phyloP scores from a whole-genome alignment of 2,329 filamentous ascomycete genomes.

The Pseudopithomyces maydicus region DNA sequence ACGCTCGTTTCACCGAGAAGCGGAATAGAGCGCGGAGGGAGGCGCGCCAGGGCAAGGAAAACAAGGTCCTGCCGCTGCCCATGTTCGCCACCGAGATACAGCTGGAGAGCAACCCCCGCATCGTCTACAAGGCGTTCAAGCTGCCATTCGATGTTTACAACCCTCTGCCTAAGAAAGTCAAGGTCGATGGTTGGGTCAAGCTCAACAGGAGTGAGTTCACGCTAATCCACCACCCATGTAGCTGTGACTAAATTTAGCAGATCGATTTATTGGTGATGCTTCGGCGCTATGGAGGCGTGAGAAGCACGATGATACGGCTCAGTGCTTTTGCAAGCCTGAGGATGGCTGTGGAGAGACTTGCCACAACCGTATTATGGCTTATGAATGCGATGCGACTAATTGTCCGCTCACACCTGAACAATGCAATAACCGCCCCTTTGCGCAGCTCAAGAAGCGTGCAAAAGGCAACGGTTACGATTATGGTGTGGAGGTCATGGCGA shows the following conservation, averaged over 20 bases:
- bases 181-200: slow-evolving; percentile 91
- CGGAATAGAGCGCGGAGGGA: slow-evolving; percentile 46
- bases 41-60: slow-evolving; percentile 49
- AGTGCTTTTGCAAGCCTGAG: slow-evolving; percentile 61
- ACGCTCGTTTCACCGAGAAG: slow-evolving; percentile 53
- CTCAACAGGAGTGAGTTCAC: slow-evolving; percentile 79
- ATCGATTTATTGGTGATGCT: slow-evolving; percentile 88
- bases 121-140: slow-evolving; percentile 73
- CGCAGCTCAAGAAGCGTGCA: slow-evolving; percentile 71
- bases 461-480: slow-evolving; percentile 83
- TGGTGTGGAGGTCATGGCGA: slow-evolving; percentile 95
- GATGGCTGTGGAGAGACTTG: slow-evolving; percentile 87
- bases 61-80: slow-evolving; percentile 70
- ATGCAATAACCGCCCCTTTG: slow-evolving; percentile 89
- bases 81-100: slow-evolving; percentile 77
- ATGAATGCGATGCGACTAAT: slow-evolving; percentile 91
- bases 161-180: slow-evolving; percentile 83
- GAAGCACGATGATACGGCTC: slow-evolving; percentile 70
- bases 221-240: slow-evolving; percentile 11
- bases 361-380: slow-evolving; percentile 95
- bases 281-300: slow-evolving; percentile 81
- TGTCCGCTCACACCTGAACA: slow-evolving; percentile 75
- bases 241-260: slow-evolving; percentile 51
- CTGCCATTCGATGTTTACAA: slow-evolving; percentile 90
- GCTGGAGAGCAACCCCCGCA: slow-evolving; percentile 62